phyloP scores from a whole-genome alignment of 148 eudicot species.

The Camellia sinensis region DNA sequence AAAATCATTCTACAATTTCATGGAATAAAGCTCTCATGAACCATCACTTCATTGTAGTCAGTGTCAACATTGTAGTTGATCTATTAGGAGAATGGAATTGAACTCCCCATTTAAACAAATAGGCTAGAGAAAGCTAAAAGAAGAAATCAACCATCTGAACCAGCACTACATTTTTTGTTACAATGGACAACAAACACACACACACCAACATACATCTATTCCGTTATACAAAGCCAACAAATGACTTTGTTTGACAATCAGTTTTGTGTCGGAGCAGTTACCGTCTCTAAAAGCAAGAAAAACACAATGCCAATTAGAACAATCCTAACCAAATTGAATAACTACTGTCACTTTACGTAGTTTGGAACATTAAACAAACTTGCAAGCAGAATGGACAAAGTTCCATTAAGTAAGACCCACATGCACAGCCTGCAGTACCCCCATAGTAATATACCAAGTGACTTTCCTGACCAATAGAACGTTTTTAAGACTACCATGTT shows the following conservation, averaged over 20 bases:
- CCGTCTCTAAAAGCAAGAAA: neutral
- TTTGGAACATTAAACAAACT: neutral
- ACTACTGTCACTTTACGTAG: neutral
- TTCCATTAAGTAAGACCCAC: neutral
- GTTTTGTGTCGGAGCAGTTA: neutral
- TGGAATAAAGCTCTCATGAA: neutral
- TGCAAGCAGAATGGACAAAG: neutral
- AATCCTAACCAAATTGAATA: constrained; percentile 2
- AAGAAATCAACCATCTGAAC: constrained; percentile 5
- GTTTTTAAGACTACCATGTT: neutral
- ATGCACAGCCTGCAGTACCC: neutral
- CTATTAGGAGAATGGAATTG: neutral
- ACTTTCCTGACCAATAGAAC: neutral
- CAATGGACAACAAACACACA: neutral
- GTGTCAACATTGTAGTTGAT: neutral
- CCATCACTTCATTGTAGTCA: neutral
- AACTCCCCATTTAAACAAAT: constrained; percentile 6
- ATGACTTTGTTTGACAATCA: neutral
- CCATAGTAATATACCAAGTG: neutral
- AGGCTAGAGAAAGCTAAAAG: constrained; percentile 1
- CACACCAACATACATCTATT: neutral
- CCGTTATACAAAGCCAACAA: neutral
- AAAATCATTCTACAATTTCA: constrained; percentile 6
- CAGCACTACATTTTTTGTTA: neutral
- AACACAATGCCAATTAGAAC: neutral